phyloP scores from a whole-genome alignment of 495 filamentous ascomycete genomes.

The Trichoderma erinaceum region DNA sequence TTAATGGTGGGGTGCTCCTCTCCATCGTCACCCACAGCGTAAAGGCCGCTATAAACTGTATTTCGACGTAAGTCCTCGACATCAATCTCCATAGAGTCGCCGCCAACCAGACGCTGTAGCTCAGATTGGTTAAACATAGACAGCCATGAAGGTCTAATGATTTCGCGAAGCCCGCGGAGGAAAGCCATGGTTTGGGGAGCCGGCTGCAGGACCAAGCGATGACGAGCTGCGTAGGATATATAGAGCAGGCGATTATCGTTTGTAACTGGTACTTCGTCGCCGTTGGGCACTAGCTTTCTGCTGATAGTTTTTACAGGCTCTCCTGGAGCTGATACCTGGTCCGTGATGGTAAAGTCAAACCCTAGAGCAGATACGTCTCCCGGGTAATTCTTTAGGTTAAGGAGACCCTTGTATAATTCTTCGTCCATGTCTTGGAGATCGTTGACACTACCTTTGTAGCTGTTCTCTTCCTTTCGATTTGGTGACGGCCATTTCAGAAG shows the following conservation, averaged over 20 bases:
- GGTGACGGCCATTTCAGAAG: conserved; percentile 88
- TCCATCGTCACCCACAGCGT: conserved; percentile 79
- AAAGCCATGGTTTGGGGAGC: conserved; percentile 77
- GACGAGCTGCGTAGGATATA: conserved; percentile 81
- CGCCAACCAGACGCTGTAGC: conserved; percentile 85
- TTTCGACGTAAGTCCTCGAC: conserved; percentile 81
- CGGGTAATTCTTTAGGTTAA: conserved; percentile 81
- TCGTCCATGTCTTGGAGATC: conserved; percentile 91
- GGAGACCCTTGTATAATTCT: conserved; percentile 84
- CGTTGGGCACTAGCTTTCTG: conserved; percentile 66
- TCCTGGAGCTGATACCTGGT: conserved; percentile 57
- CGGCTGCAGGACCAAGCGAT: conserved; percentile 76
- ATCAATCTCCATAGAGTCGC: conserved; percentile 76
- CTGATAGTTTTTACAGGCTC: conserved; percentile 52
- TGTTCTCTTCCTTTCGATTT: conserved; percentile 53
- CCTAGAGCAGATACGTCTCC: conserved; percentile 75
- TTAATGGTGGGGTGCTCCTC: conserved; percentile 76
- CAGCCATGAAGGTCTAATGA: conserved; percentile 89
- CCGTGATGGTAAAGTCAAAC: conserved; percentile 85
- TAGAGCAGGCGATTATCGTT: conserved; percentile 91
- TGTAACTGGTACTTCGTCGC: conserved; percentile 73
- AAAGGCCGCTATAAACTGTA: conserved; percentile 82
- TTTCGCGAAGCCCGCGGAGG: conserved; percentile 72
- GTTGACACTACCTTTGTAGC: conserved; percentile 83
- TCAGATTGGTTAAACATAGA: conserved; percentile 98